Base-by-base conservation (phyloP, 495 filamentous ascomycete genomes). In the Penicillium pancosmium region DNA sequence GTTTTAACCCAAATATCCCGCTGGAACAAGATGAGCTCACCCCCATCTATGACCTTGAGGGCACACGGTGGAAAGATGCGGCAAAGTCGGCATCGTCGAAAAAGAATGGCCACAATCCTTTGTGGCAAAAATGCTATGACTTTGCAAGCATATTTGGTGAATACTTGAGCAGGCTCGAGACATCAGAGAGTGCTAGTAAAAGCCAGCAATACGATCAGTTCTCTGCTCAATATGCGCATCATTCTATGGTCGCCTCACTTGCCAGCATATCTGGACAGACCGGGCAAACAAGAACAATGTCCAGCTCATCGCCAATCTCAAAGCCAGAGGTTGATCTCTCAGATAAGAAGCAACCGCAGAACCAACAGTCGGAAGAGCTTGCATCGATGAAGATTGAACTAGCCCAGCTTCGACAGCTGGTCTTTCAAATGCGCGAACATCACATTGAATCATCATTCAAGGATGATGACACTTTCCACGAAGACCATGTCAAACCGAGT, bases 41-140 rank as follows among this genome's bases (percentile, higher is more conserved):
- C 9, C 71, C 65, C 12, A 48, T 65, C 12, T 55, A 54, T n/a
- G 68, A 78, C 33, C 51, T 41, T n/a, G 50, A 62, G 4, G 57
- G 52, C 27, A 23, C 54, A 5, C 71, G 71, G 44, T 78, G 75
- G 75, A 43, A 50, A 16, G 50, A 54, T 4, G 72, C 69, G n/a
- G 71, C 65, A 18, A 51, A 61, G 13, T 23, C 47, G 36, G 53
- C 57, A 23, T 43, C 65, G 9, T n/a, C 27, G 15, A 49, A 16
- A 4, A 51, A 67, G 16, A 60, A 62, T 15, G 48, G 61, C 16
- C 33, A 70, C 31, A 61, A 59, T 11, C 68, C 60, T 19, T 49
- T 64, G 11, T 74, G 63, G 63, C 73, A 79, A 44, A 79, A 73
- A 60, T 79, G 65, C 52, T 67, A 68, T 25, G 56, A 63, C 21